Conservation (phyloP, 1,139 yeast genomes). For the Sporopachydermia cereana region DNA sequence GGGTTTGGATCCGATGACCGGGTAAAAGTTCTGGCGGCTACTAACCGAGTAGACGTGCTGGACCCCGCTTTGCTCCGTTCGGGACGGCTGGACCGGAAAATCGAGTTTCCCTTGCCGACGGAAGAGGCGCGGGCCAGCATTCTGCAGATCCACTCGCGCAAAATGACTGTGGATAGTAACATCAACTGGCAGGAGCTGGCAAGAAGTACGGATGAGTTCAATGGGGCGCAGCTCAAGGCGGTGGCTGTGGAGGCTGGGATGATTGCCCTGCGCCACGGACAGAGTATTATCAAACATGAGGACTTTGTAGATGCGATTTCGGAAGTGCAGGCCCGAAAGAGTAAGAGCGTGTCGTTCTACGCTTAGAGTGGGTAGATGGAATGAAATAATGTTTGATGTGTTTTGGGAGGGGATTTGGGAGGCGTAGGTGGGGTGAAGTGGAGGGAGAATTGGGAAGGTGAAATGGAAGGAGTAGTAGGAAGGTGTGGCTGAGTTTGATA, state of each 20-base stretch:
- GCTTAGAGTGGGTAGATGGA: slow-evolving; percentile 37
- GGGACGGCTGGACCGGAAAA: slow-evolving; percentile 94
- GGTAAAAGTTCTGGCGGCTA: slow-evolving; percentile 95
- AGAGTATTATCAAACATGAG: slow-evolving; percentile 84
- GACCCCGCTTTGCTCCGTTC: slow-evolving; percentile 96
- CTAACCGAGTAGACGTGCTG: slow-evolving; percentile 93
- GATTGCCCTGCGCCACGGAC: slow-evolving; percentile 96
- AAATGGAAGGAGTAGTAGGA: no score
- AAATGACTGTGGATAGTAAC: slow-evolving; percentile 78
- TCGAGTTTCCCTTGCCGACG: slow-evolving; percentile 93
- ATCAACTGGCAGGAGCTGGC: slow-evolving; percentile 98
- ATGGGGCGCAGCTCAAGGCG: slow-evolving; percentile 97
- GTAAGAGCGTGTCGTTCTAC: slow-evolving; percentile 89
- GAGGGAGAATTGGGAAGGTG: no score
- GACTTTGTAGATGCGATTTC: slow-evolving; percentile 97
- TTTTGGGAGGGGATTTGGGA: not conserved
- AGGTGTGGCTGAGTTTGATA: no score
- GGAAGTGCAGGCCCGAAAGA: slow-evolving; percentile 96
- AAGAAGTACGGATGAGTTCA: slow-evolving; percentile 93
- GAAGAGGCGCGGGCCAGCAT: slow-evolving; percentile 97
- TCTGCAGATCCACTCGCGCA: slow-evolving; percentile 91
- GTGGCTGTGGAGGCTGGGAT: slow-evolving; percentile 99
- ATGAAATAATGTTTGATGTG: not conserved
- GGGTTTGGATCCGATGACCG: slow-evolving; percentile 98
- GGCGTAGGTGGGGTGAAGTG: no score